Conservation (phyloP, 345 rosid species). For the Eucalyptus camaldulensis region DNA sequence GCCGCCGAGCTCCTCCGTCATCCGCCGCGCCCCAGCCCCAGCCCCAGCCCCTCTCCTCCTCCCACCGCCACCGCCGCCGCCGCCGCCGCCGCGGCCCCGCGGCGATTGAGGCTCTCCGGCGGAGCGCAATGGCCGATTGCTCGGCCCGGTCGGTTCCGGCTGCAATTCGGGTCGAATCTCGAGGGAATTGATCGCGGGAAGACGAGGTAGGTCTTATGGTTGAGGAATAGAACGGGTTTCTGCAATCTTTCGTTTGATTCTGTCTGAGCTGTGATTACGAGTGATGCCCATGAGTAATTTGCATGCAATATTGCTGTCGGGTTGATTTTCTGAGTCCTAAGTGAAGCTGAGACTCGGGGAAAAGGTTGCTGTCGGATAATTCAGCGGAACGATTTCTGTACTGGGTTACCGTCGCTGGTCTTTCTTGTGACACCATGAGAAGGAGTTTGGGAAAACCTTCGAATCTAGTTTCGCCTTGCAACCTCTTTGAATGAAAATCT, state of each 20-base stretch:
- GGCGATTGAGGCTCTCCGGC: not conserved
- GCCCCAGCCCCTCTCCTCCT: not conserved
- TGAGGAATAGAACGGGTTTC: not conserved
- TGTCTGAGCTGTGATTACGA: not conserved
- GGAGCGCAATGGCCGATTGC: not conserved
- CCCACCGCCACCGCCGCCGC: not conserved
- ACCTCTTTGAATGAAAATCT: not conserved
- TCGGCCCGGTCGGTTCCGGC: not conserved
- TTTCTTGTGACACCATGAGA: not conserved
- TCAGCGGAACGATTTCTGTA: not conserved
- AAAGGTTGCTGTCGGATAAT: not conserved
- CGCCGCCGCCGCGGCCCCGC: not conserved
- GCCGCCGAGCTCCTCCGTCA: not conserved
- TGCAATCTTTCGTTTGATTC: not conserved
- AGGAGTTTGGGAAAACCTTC: not conserved
- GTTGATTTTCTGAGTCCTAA: not conserved
- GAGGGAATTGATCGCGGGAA: not conserved
- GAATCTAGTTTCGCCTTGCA: not conserved
- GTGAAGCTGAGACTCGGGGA: not conserved
- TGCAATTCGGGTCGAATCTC: not conserved
- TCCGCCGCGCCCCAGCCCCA: not conserved
- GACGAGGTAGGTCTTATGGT: not conserved
- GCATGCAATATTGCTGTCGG: not conserved
- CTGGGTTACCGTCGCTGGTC: not conserved
- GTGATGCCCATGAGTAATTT: not conserved